Conservation (phyloP, 352 stramenopile genomes). For the Pythium brassicae region DNA sequence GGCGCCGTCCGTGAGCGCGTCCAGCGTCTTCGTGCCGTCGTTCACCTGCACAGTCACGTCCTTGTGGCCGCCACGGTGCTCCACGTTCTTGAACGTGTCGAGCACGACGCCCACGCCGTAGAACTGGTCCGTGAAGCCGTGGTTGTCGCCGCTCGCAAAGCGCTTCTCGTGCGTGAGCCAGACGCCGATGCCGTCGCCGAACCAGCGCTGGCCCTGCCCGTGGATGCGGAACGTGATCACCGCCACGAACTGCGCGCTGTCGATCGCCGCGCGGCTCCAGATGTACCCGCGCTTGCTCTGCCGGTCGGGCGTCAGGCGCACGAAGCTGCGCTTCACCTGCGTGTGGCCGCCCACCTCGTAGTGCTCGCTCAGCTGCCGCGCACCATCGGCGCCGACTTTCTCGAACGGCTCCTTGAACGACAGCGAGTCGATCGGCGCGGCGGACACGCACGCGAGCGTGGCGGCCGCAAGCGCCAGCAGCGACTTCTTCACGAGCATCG, state of each 20-base stretch:
- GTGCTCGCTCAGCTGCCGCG: conserved; percentile 54
- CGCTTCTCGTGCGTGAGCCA: conserved; percentile 63
- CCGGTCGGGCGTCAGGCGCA: conserved; percentile 72
- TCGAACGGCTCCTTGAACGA: conserved; percentile 68
- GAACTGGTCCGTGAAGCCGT: conserved; percentile 72
- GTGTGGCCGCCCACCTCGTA: conserved; percentile 52
- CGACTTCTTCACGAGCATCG: conserved; percentile 12
- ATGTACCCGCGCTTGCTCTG: conserved; percentile 79
- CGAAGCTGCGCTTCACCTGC: conserved; percentile 81
- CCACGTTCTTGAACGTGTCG: conserved; percentile 79
- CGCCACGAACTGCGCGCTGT: conserved; percentile 43
- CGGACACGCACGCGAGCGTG: conserved; percentile 7
- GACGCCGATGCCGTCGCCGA: conserved; percentile 69
- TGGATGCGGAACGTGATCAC: conserved; percentile 79
- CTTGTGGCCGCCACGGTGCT: conserved; percentile 76
- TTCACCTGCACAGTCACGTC: conserved; percentile 79
- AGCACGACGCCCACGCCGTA: conserved; percentile 68
- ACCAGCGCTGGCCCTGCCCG: conserved; percentile 73
- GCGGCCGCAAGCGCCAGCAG: conserved; percentile 23
- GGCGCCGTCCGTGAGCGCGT: conserved; percentile 61
- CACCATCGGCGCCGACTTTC: conserved; percentile 43
- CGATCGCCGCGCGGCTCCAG: conserved; percentile 48
- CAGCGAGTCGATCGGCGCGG: conserved; percentile 11
- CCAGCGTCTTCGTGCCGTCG: conserved; percentile 65
- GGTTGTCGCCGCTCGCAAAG: conserved; percentile 62